A percentile compares a stretch with the other conserved stretches of the same genome.
Conservation (phyloP, 805 yeast genomes). For the Candida pseudofarinosa region DNA sequence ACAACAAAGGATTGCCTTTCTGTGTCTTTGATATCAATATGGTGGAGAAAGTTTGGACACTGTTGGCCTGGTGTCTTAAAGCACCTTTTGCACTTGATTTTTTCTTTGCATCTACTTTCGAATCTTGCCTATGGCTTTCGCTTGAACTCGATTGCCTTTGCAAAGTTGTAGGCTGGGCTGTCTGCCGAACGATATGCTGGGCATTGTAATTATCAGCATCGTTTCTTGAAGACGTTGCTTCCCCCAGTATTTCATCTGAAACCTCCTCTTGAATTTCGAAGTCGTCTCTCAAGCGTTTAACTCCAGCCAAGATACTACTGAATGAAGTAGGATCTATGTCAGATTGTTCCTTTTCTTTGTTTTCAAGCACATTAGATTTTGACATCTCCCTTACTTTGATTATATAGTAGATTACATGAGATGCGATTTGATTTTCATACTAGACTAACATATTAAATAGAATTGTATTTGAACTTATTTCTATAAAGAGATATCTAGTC, state of each 20-base stretch:
- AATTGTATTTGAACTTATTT: background rate
- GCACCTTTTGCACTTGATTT: background rate
- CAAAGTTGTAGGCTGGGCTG: background rate
- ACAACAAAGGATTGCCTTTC: constrained; percentile 67
- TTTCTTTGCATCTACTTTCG: background rate
- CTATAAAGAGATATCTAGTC: background rate
- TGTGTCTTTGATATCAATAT: constrained; percentile 55
- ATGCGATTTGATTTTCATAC: background rate
- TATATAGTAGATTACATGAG: background rate
- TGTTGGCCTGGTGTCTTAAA: background rate
- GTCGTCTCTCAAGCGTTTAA: constrained; percentile 52
- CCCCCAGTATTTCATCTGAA: background rate
- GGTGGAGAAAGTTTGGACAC: constrained; percentile 1
- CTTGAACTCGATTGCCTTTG: background rate
- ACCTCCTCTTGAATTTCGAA: constrained; percentile 14
- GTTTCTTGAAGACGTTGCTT: background rate
- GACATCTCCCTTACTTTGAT: background rate
- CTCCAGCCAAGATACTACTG: constrained; percentile 69
- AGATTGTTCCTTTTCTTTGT: constrained; percentile 2
- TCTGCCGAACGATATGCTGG: background rate
- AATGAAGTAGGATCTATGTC: constrained; percentile 59
- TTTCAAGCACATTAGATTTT: background rate
- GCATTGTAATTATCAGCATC: background rate
- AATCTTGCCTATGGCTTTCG: background rate
- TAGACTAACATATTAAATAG: too few relatives aligned